These are phyloP conservation scores for Dothiorella sarmentorum DNA, from an alignment of 2,329 filamentous ascomycete species.

Conservation along the genomic window DNA sequence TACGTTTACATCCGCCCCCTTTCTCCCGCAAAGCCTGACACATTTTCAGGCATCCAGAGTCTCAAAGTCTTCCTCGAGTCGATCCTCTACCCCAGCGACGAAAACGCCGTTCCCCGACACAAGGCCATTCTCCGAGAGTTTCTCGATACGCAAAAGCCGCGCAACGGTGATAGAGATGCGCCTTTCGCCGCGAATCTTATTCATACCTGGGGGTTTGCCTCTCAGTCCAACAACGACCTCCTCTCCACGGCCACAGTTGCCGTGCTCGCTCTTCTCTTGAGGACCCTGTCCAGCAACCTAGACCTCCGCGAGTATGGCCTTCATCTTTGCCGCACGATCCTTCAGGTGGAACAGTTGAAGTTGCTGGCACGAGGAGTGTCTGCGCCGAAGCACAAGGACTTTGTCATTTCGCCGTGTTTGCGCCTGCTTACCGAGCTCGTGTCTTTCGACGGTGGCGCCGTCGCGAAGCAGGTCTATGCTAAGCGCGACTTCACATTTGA, in stretches of 20 bases:
- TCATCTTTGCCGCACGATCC: constrained; percentile 73
- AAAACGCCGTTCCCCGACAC: constrained; percentile 48
- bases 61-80: constrained; percentile 69
- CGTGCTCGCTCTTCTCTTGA: constrained; percentile 76
- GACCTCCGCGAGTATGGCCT: constrained; percentile 73
- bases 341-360: constrained; percentile 78
- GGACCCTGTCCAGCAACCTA: constrained; percentile 68
- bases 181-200: constrained; percentile 75
- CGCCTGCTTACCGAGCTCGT: constrained; percentile 83
- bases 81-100: constrained; percentile 54
- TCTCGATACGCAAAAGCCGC: constrained; percentile 57
- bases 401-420: constrained; percentile 83
- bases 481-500: constrained; percentile 72
- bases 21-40: constrained; percentile 20
- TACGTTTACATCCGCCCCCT: constrained; percentile 16
- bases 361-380: constrained; percentile 76
- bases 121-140: constrained; percentile 65
- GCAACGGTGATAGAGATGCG: constrained; percentile 50
- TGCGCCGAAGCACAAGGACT: constrained; percentile 77
- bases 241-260: constrained; percentile 78
- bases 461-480: constrained; percentile 74
- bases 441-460: constrained; percentile 76
- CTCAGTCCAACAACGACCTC: constrained; percentile 73
- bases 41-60: constrained; percentile 57
- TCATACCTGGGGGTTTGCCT: constrained; percentile 83